phyloP scores from a whole-genome alignment of 805 yeast genomes.

The Yarrowia bubula region DNA sequence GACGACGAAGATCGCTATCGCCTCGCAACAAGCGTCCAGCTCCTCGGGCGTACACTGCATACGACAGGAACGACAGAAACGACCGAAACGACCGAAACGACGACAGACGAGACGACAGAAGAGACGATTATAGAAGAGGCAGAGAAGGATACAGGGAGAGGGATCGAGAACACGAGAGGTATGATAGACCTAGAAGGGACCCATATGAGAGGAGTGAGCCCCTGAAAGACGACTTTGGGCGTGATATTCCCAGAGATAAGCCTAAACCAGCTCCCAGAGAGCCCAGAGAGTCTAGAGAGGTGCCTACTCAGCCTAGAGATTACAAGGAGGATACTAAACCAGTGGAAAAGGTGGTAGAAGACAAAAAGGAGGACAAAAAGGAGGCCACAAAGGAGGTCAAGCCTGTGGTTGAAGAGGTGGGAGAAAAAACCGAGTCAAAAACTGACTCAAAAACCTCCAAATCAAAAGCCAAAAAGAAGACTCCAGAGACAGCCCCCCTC shows the following conservation, averaged over 20 bases:
- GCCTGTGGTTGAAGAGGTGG: not conserved
- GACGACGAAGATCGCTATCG: not conserved
- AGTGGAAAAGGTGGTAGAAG: not conserved
- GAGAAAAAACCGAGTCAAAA: not conserved
- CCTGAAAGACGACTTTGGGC: conserved; percentile 3
- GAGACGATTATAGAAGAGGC: not conserved
- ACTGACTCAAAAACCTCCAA: not conserved
- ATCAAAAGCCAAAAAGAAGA: not conserved
- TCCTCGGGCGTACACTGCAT: not conserved
- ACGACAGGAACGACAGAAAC: not conserved
- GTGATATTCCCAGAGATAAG: not conserved
- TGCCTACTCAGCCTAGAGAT: not conserved
- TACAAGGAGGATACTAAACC: not conserved
- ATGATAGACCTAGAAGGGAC: not conserved
- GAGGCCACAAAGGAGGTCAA: not conserved
- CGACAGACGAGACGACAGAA: not conserved
- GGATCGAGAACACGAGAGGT: not conserved
- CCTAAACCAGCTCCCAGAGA: not conserved
- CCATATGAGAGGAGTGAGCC: not conserved
- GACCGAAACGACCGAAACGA: conserved; percentile 6
- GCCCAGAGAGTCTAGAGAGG: not conserved
- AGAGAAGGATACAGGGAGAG: not conserved
- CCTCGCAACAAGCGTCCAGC: conserved; percentile 15
- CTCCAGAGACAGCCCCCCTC: not conserved
- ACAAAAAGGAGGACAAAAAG: not conserved